A percentile compares a stretch with the other conserved stretches of the same genome.
Conservation (phyloP, 805 yeast genomes). For the Starmerella lactis-condensi region DNA sequence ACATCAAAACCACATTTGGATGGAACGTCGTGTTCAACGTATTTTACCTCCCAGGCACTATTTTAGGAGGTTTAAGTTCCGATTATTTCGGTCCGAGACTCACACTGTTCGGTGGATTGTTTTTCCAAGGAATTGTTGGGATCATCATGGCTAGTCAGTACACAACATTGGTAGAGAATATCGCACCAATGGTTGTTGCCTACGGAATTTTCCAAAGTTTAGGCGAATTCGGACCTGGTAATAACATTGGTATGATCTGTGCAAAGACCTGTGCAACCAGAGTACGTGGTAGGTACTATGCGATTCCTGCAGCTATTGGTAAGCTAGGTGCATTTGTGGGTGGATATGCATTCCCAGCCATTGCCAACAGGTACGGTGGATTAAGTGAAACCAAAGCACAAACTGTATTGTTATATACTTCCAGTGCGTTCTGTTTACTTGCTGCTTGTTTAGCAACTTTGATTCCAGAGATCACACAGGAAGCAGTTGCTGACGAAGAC, state of each 20-base stretch:
- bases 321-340: constrained; percentile 89
- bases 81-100: constrained; percentile 85
- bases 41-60: constrained; percentile 80
- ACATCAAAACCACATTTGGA: constrained; percentile 60
- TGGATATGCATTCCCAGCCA: constrained; percentile 70
- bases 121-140: constrained; percentile 60
- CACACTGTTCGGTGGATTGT: constrained; percentile 51
- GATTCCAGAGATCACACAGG: constrained; percentile 70
- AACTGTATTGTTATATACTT: constrained; percentile 65
- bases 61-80: constrained; percentile 67
- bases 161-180: constrained; percentile 33
- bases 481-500: constrained; percentile 66
- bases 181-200: constrained; percentile 67
- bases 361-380: constrained; percentile 43
- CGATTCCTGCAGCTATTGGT: constrained; percentile 80
- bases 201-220: constrained; percentile 74
- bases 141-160: constrained; percentile 65
- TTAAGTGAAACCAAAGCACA: constrained; percentile 33
- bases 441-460: constrained; percentile 53
- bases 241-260: constrained; percentile 73
- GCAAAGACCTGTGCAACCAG: constrained; percentile 75
- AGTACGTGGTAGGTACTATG: constrained; percentile 78
- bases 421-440: constrained; percentile 57
- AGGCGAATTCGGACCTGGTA: constrained; percentile 93
- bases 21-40: constrained; percentile 81